Evolutionary conservation across 1,284 basidiomycete genomes (phyloP).

Genomic region (Trametes hirsuta): DNA sequence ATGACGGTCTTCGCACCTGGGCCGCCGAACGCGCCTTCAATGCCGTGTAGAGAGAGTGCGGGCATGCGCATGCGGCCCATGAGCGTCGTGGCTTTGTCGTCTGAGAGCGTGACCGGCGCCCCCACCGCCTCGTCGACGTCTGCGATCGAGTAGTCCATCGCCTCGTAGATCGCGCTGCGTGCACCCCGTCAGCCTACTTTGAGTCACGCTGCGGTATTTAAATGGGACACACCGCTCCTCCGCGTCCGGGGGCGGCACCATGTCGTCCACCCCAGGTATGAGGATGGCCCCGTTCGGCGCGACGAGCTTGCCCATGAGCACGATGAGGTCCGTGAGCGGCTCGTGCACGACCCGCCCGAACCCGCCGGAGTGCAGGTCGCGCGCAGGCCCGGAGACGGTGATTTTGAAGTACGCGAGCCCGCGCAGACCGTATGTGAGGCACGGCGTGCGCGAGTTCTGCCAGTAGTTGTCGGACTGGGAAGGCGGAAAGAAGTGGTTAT

Average conservation of each 20-base stretch:
- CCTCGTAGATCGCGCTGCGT: constrained; percentile 66
- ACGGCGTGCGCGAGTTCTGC: constrained; percentile 80
- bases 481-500: not conserved
- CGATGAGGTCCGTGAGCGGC: constrained; percentile 83
- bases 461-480: constrained; percentile 83
- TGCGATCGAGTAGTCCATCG: constrained; percentile 72
- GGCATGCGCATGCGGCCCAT: constrained; percentile 93
- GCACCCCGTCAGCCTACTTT: not conserved
- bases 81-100: constrained; percentile 81
- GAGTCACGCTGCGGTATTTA: not conserved
- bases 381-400: constrained; percentile 81
- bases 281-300: constrained; percentile 84
- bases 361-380: constrained; percentile 92
- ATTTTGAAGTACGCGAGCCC: constrained; percentile 92
- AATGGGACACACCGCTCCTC: constrained; percentile 66
- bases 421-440: constrained; percentile 79
- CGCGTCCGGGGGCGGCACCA: constrained; percentile 78
- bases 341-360: constrained; percentile 91
- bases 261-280: constrained; percentile 89
- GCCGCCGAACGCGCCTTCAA: constrained; percentile 95
- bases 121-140: constrained; percentile 88
- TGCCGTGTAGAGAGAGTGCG: constrained; percentile 92
- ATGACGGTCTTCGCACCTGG: constrained; percentile 95
- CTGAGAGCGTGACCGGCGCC: constrained; percentile 73
- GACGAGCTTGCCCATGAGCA: constrained; percentile 88